Evolutionary conservation across 768 basidiomycete genomes (phyloP), one percentile per base, ranked within the genome.

Genomic region (Tylopilus sp.): DNA sequence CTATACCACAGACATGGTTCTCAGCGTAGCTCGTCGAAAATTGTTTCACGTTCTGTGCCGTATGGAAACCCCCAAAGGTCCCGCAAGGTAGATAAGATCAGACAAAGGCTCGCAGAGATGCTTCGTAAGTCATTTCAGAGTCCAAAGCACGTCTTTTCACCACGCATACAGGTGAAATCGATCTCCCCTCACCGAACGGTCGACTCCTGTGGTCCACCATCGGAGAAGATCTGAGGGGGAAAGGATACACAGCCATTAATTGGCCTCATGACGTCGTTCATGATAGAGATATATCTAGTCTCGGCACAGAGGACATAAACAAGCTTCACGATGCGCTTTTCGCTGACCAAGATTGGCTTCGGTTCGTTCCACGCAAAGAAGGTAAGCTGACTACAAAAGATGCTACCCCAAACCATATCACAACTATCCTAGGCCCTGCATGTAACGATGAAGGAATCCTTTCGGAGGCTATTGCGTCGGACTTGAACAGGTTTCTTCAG

Each of bases 291-390:
- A 21, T 37, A 11, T 37, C 37, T 37, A 19, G 19, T 12, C 37
- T 37, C 19, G 12, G 9, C 12, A 11, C 19, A 42, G 58, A 59
- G 22, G 57, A 57, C 44, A 17, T 29, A 0, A 33, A 52, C 44
- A 53, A 30, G 16, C 57, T 59, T 0, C 17, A 59, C 3, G 14
- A 49, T 16, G 56, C 49, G 7, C 53, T 60, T 19, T 59, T 55
- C 9, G 9, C 14, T 1, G 36, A 53, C 22, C 48, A 55, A 29
- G 10, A 5, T 5, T 19, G n/a, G 3, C n/a, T 30, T 21, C n/a
- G 19, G n/a, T 45, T 30, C 28, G n/a, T 30, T 45, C 29, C 1
- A 19, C n/a, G 13, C 7, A 0, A 1, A 0, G 48, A 45, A 0
- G 36, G 48, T 52, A 28, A 13, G 52, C 17, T n/a, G 24, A 25